These are phyloP conservation scores for Fusarium robinianum DNA, from an alignment of 2,329 filamentous ascomycete genomes.

Conservation along the genomic window DNA sequence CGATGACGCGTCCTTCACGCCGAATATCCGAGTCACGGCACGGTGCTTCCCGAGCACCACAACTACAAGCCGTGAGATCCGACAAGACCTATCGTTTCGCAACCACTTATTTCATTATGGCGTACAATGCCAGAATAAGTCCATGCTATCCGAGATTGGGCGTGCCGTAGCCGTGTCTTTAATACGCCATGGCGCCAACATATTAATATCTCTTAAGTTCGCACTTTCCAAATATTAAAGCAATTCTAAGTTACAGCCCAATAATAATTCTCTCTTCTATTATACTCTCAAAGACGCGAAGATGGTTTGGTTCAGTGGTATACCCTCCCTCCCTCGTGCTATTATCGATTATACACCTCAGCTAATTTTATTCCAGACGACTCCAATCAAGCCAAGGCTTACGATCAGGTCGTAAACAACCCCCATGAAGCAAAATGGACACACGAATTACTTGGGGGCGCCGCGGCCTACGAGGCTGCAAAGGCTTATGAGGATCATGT, in stretches of 20 bases:
- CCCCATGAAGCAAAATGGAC: conserved; percentile 40
- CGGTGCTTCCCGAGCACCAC: conserved; percentile 19
- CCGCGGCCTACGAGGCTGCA: conserved; percentile 39
- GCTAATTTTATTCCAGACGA: conserved; percentile 22
- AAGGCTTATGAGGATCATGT: conserved; percentile 40
- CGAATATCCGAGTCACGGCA: conserved; percentile 28
- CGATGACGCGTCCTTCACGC: neutral
- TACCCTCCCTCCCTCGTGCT: fast-evolving
- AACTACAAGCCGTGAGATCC: conserved; percentile 29
- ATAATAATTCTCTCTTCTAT: too few species aligned
- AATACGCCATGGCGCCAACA: too few species aligned
- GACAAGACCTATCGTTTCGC: conserved; percentile 1
- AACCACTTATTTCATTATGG: neutral
- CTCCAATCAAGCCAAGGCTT: conserved; percentile 30
- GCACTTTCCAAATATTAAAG: too few species aligned
- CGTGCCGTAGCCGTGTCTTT: too few species aligned
- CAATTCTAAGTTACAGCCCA: too few species aligned
- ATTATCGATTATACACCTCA: fast-evolving
- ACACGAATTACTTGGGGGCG: conserved; percentile 40
- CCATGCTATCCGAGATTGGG: neutral
- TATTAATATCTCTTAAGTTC: too few species aligned
- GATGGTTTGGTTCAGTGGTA: conserved; percentile 23
- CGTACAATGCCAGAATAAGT: neutral
- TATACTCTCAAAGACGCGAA: neutral
- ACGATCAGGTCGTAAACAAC: conserved; percentile 33